Evolutionary conservation across 495 filamentous ascomycete species (phyloP).

Genomic region (Talaromyces adpressus): DNA sequence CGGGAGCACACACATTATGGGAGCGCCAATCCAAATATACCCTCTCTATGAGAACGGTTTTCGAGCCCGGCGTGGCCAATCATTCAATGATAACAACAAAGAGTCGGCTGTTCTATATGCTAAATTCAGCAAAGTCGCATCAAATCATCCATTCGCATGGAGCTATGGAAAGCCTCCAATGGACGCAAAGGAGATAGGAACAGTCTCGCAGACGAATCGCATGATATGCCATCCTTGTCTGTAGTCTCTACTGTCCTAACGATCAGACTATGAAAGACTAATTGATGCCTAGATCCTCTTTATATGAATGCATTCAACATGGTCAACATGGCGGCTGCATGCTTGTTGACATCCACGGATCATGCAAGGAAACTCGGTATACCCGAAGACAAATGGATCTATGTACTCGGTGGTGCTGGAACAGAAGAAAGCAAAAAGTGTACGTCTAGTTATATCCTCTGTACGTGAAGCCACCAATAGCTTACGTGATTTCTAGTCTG

Average conservation of each 20-base stretch:
- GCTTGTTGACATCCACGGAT: constrained; percentile 42
- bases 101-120: constrained; percentile 45
- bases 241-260: not conserved
- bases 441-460: constrained; percentile 8
- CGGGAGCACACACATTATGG: constrained; percentile 38
- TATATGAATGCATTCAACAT: constrained; percentile 58
- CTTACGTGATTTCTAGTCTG: constrained; percentile 31
- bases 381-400: constrained; percentile 44
- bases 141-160: constrained; percentile 38
- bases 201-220: constrained; percentile 40
- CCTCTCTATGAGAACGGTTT: constrained; percentile 48
- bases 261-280: not conserved
- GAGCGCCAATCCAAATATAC: constrained; percentile 48
- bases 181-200: constrained; percentile 30
- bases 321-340: constrained; percentile 47
- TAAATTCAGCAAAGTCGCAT: constrained; percentile 39
- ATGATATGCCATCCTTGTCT: constrained; percentile 50
- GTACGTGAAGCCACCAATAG: not conserved
- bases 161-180: constrained; percentile 32
- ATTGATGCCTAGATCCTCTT: constrained; percentile 39
- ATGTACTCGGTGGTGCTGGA: constrained; percentile 47
- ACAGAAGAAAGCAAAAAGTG: constrained; percentile 40
- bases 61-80: constrained; percentile 40
- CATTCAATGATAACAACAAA: constrained; percentile 36
- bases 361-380: constrained; percentile 43